Base-by-base conservation (phyloP, 2,329 filamentous ascomycete species). In the Hypomyces perniciosus region DNA sequence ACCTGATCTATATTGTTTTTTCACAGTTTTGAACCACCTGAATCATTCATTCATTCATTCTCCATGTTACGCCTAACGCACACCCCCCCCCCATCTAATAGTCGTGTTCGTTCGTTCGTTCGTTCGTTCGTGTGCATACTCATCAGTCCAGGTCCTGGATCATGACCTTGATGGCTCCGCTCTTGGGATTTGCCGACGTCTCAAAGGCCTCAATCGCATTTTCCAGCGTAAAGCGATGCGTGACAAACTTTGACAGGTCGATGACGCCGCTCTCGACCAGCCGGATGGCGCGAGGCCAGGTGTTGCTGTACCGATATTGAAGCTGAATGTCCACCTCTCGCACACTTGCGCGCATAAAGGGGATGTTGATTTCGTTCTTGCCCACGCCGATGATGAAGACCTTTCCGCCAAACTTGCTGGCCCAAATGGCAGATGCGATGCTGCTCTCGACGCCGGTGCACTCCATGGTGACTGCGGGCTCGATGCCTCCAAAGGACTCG, bases 371-470 rank as follows among this genome's bases (percentile, higher is more conserved):
- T 76, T 96, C 89, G 68, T 93, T 91, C 78, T 88, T 92, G 59
- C 92, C 93, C 3, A 97, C 91, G 38, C 92, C 92, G 58, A 96
- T 95, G 57, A 97, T 86, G 65, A 97, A 97, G 48, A 97, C 92
- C 72, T 95, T 96, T 61, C 93, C 92, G 58, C 92, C 93, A 63
- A 97, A 97, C 73, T 92, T 95, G 67, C 87, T 82, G 8, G 88
- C 85, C 80, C 91, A 93, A 66, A 96, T 92, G 48, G 90, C 90
- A 29, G 88, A 79, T 5, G 83, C 82, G 62, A 97, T 87, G 68
- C 86, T 91, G 72, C 84, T 89, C 76, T 96, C 91, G 12, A 96
- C 90, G 46, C 93, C 93, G 0, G 93, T 97, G 75, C 92, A 97
- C 72, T 97, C 92, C 71, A 97, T 80, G 9, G 84, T 85, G 48